Evolutionary conservation across 1,284 basidiomycete genomes (phyloP), one percentile per base, ranked within the genome.

Genomic region (Pholiota adiposa): DNA sequence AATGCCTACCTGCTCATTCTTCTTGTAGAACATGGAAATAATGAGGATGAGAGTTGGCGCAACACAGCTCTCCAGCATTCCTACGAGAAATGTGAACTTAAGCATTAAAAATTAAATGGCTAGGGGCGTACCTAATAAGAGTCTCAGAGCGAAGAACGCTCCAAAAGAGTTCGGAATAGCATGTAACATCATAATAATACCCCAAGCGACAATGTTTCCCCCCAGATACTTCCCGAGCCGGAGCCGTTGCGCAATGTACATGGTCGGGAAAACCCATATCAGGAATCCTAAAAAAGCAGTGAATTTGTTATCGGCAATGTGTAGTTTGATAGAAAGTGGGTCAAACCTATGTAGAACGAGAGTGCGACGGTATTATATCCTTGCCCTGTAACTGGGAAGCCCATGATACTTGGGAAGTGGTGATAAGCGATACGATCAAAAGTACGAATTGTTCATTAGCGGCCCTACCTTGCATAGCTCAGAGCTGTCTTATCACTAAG

Each of bases 21-120:
- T 88, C 73, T 83, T 86, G 70, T 88, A 88, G 69, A 87, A 88
- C 81, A 86, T 86, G 5, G 83, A 81, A 27, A 88, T 81, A 53
- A 87, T 80, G 43, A 88, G 70, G 65, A 89, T 83, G 21, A 89
- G 73, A 58, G 80, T 83, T 0, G 86, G 87, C 7, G 84, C 79
- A 2, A 87, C 85, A 61, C 84, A 86, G 63, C 79, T 79, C 69
- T 88, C 85, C 62, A 81, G 82, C 85, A 87, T 86, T 40, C 87
- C 86, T 86, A 41, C 31, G n/a, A 54, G 4, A 31, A 5, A 31
- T 31, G 29, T 31, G 11, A 31, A 5, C 29, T 33, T 21, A 21
- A 50, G 16, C 6, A 50, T 23, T 18, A 46, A 12, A 23, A 46
- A 6, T 29, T 19, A 33, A 12, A 18, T 25, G 34, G 34, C 19